Base-by-base conservation (phyloP, 306 rosid genomes). In the Casuarina equisetifolia region DNA sequence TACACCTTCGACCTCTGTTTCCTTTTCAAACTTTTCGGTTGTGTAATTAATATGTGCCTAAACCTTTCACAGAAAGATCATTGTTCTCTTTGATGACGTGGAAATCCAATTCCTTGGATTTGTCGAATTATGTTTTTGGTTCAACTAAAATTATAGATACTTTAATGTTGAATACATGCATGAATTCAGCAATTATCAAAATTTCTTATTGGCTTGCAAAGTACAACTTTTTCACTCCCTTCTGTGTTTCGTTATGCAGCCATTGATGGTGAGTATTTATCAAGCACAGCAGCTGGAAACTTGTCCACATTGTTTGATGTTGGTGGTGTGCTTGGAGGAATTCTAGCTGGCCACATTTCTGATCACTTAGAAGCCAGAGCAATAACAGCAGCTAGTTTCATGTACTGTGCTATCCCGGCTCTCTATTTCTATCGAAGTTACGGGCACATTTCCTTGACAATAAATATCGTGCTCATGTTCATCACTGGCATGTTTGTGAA, bases 341-440 rank as follows among this genome's bases (percentile, higher is more conserved):
- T 96, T 78, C 90, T 96, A 25, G 99, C 99, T 0, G 99, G 99
- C 51, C 92, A 91, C 88, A 90, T 96, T 74, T 96, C 99, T 0
- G 99, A 96, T 82, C 96, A 80, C 40, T 76, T 96, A 75, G 78
- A 74, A 8, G 99, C 97, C n/a, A 87, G 99, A 85, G 99, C 99
- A 40, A 91, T 91, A 75, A 96, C 99, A 49, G 99, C 98, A 51
- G 98, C 99, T 42, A 92, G 98, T 89, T 96, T 96, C 90, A 96
- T 90, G 99, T 96, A 96, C 76, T 93, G 97, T 86, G 96, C 99
- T 17, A 96, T 96, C 46, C 99, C 99, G 0, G 96, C 98, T 1
- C 94, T 96, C 79, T 96, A 82, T 87, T 91, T 88, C 76, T 96
- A 92, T 67, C 82, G 99, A 74, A 85, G 84, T 70, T 92, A 90